Base-by-base conservation (phyloP, 148 eudicot species). In the Persicaria tinctoria region DNA sequence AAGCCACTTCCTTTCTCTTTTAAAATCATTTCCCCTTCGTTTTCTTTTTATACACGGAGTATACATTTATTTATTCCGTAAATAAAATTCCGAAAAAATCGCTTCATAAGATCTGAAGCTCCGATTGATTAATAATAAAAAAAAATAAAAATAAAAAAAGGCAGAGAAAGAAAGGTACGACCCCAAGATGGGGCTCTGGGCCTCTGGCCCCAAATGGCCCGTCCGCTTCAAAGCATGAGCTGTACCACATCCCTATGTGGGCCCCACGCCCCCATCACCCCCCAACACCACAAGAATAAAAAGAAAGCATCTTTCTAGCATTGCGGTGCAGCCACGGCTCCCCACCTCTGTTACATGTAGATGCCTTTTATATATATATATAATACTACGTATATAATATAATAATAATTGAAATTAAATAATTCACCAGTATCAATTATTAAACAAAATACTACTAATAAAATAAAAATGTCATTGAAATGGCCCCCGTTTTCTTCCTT, bases 321-420 rank as follows among this genome's bases (percentile, higher is more conserved):
- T 79, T 79, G 73, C 82, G 82, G 80, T 82, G 76, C 76, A 73
- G 85, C 77, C 79, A 82, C 82, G 84, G 76, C 82, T 79, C 79
- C 56, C 74, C 85, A 66, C 70, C 70, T 66, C 70, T 66, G 70
- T 17, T 66, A 44, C 70, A 66, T 38, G 18, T n/a, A 66, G 70
- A 38, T 66, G 48, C 70, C 48, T 66, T 66, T 23, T 23, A 23
- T 23, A 0, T 23, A 23, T 23, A 23, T 23, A 23, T 23, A 23
- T 23, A 23, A 32, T 32, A 32, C 38, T 32, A 2, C 1, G 38
- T 32, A 32, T 32, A 32, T 32, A 32, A 32, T 32, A 32, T 32
- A 32, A 32, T 32, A 32, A 32, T 32, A 32, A 32, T 32, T 32
- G 41, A 32, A 32, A 32, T 32, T 32, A 32, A 32, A 32, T 32